phyloP scores from a whole-genome alignment of 495 filamentous ascomycete species.

The Penicillium coprophilum region DNA sequence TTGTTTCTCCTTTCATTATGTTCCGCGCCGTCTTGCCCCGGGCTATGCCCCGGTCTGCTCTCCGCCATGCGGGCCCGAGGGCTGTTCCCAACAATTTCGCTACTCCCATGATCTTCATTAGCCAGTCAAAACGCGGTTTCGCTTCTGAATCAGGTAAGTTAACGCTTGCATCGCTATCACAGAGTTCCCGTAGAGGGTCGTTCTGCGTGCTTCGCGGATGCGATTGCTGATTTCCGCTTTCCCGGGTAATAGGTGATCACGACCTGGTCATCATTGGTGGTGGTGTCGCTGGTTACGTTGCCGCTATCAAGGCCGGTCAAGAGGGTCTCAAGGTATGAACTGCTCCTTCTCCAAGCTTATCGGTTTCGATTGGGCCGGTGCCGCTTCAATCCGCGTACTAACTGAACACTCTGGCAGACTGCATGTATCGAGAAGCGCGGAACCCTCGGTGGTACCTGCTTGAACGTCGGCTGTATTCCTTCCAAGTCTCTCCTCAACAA shows the following conservation, averaged over 20 bases:
- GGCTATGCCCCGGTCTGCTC: constrained; percentile 63
- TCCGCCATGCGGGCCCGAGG: constrained; percentile 47
- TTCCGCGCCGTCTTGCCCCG: constrained; percentile 70
- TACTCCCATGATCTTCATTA: constrained; percentile 54
- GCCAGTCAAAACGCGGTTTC: constrained; percentile 67
- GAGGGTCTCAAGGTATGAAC: constrained; percentile 86
- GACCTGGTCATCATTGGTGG: constrained; percentile 95
- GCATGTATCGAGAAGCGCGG: constrained; percentile 99
- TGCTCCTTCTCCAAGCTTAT: background rate
- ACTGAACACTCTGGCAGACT: constrained; percentile 56
- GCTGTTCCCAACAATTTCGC: constrained; percentile 54
- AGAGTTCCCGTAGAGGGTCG: constrained; percentile 1
- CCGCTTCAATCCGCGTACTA: constrained; percentile 7
- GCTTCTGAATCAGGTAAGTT: constrained; percentile 76
- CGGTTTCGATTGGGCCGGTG: background rate
- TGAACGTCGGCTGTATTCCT: constrained; percentile 99
- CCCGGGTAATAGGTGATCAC: constrained; percentile 65
- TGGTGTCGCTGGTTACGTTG: constrained; percentile 97
- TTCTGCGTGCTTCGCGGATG: constrained; percentile 22
- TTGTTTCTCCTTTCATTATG: constrained; percentile 54
- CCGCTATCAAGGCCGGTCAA: constrained; percentile 98
- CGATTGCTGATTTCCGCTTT: constrained; percentile 29
- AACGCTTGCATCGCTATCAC: background rate
- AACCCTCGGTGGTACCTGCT: constrained; percentile 89
- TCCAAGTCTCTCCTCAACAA: constrained; percentile 99